Percentiles rank a stretch among this genome's conserved stretches.
phyloP scores from a whole-genome alignment of 1,284 basidiomycete species.

The Tilletia setariae region DNA sequence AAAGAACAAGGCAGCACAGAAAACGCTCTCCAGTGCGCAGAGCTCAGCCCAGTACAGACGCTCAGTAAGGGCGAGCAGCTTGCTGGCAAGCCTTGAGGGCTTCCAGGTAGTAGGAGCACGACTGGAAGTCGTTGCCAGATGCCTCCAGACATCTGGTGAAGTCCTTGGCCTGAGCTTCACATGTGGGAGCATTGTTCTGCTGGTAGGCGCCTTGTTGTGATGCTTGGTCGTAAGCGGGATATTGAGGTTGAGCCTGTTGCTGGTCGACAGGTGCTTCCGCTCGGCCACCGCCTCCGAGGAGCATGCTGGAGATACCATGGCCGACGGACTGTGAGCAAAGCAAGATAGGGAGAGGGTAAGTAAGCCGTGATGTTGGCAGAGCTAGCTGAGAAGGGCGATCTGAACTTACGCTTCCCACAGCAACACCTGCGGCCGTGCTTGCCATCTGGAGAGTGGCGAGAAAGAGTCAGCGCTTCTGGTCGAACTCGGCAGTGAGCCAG shows the following conservation, averaged over 20 bases:
- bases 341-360: not conserved
- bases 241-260: conserved; percentile 52
- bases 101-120: conserved; percentile 62
- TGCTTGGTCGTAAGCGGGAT: conserved; percentile 31
- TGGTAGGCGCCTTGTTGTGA: conserved; percentile 20
- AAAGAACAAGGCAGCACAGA: no score
- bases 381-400: conserved; percentile 40
- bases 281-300: conserved; percentile 67
- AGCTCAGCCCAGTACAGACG: not conserved
- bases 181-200: conserved; percentile 52
- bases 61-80: conserved; percentile 47
- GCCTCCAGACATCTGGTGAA: conserved; percentile 29
- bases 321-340: conserved; percentile 61
- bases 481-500: no score
- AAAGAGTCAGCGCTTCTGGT: not conserved
- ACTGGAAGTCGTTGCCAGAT: conserved; percentile 58
- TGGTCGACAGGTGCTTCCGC: conserved; percentile 47
- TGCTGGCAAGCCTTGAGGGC: conserved; percentile 55
- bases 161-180: conserved; percentile 61
- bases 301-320: conserved; percentile 76
- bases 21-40: not conserved
- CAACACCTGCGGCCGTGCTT: conserved; percentile 80
- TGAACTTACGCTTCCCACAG: conserved; percentile 62
- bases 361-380: not conserved
- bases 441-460: conserved; percentile 62